phyloP scores from a whole-genome alignment of 2,329 filamentous ascomycete species.

The Graphilbum sp. region DNA sequence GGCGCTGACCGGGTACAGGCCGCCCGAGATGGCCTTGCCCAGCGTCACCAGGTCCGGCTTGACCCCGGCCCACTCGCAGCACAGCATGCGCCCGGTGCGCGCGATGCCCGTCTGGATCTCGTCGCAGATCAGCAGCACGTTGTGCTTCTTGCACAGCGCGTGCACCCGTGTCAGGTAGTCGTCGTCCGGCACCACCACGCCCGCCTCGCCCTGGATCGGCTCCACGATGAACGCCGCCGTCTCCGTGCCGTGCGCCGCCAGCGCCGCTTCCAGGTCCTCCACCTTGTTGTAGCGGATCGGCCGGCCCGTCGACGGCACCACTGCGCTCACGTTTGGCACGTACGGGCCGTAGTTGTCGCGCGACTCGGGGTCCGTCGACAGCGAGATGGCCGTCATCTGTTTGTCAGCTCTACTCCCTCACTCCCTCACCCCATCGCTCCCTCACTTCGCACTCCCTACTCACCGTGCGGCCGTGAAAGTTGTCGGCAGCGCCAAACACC shows the following conservation, averaged over 20 bases:
- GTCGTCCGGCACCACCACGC: constrained; percentile 86
- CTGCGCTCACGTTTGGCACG: constrained; percentile 70
- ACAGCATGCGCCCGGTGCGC: constrained; percentile 83
- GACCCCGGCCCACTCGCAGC: constrained; percentile 86
- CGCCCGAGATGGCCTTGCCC: constrained; percentile 93
- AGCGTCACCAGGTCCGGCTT: constrained; percentile 90
- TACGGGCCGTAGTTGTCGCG: constrained; percentile 95
- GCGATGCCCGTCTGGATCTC: constrained; percentile 98
- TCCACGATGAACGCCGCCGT: constrained; percentile 90
- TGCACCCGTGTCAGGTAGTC: constrained; percentile 70
- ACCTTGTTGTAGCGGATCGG: constrained; percentile 77
- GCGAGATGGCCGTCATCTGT: constrained; percentile 83
- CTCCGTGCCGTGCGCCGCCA: constrained; percentile 67
- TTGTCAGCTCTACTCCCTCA: background rate
- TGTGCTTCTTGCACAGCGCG: constrained; percentile 83
- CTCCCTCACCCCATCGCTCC: too few relatives aligned
- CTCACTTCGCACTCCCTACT: too few relatives aligned
- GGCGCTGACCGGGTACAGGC: constrained; percentile 97
- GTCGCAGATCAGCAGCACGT: constrained; percentile 89
- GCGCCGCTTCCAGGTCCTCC: constrained; percentile 58
- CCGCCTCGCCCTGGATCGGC: constrained; percentile 93
- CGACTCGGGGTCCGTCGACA: constrained; percentile 91
- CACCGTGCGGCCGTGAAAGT: constrained; percentile 93
- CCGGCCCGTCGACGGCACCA: constrained; percentile 58
- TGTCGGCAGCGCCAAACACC: constrained; percentile 72